phyloP scores from a whole-genome alignment of 176 grass and related monocot genomes.

The Avena insularis region DNA sequence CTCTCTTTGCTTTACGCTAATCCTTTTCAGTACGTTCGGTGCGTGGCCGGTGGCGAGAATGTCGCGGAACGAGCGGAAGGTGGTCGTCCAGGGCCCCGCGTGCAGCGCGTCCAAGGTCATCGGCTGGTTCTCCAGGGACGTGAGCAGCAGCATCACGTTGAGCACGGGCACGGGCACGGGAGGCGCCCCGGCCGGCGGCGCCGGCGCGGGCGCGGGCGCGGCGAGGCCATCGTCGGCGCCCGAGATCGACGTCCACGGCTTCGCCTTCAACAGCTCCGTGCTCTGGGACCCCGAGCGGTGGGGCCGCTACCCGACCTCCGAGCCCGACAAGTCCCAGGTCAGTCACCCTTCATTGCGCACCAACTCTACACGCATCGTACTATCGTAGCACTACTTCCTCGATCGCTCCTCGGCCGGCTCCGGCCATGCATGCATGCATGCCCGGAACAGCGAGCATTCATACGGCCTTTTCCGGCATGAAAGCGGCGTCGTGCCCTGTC shows the following conservation, averaged over 20 bases:
- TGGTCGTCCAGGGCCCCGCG: constrained; percentile 74
- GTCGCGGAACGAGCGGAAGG: constrained; percentile 58
- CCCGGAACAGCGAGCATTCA: constrained; percentile 22
- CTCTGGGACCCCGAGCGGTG: constrained; percentile 95
- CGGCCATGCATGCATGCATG: not conserved
- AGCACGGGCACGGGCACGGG: not conserved
- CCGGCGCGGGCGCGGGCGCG: constrained; percentile 24
- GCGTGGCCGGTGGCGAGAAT: constrained; percentile 91
- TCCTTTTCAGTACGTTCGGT: constrained; percentile 73
- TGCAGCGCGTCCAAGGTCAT: constrained; percentile 74
- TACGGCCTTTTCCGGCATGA: constrained; percentile 46
- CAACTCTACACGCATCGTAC: not conserved
- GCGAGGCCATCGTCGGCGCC: not conserved
- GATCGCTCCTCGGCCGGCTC: not conserved
- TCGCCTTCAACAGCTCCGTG: constrained; percentile 94
- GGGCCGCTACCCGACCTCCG: constrained; percentile 84
- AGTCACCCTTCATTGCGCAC: constrained; percentile 13
- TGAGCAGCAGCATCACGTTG: constrained; percentile 21
- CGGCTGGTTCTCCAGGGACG: constrained; percentile 82
- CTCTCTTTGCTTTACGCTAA: not conserved
- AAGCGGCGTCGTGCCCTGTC: constrained; percentile 42
- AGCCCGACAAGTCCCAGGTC: constrained; percentile 93
- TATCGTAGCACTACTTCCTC: not conserved
- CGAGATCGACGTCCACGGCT: constrained; percentile 60
- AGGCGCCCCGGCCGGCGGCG: constrained; percentile 24